A percentile compares a stretch with the other conserved stretches of the same genome.
Conservation (phyloP, 2,329 filamentous ascomycete species). For the Corynespora cassiicola region DNA sequence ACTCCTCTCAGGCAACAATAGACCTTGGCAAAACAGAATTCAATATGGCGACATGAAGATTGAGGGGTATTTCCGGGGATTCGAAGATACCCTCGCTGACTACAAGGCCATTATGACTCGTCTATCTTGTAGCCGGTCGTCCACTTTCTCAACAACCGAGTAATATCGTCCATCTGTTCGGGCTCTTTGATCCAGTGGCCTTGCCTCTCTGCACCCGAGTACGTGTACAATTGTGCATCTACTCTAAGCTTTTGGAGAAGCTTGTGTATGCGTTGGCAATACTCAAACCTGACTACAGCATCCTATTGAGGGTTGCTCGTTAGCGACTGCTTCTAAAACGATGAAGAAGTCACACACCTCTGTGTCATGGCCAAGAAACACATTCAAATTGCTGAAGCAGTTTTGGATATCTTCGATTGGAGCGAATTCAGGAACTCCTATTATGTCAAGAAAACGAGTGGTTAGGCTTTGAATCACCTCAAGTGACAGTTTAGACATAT, state of each 20-base stretch:
- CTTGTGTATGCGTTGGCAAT: slow-evolving; percentile 42
- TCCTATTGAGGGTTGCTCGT: slow-evolving; percentile 31
- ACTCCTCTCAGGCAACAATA: no score
- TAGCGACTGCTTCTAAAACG: no score
- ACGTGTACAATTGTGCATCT: slow-evolving; percentile 46
- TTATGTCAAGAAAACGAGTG: slow-evolving; percentile 6
- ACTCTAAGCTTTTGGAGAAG: slow-evolving; percentile 46
- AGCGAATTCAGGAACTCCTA: slow-evolving; percentile 7
- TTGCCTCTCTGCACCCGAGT: slow-evolving; percentile 38
- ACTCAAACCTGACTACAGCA: slow-evolving; percentile 44
- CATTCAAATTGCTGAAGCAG: slow-evolving; percentile 32
- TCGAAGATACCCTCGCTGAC: no score
- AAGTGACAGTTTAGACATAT: no score
- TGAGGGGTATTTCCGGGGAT: no score
- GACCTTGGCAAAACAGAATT: no score
- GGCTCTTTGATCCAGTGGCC: slow-evolving; percentile 58
- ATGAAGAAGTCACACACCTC: slow-evolving; percentile 12
- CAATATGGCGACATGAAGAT: no score
- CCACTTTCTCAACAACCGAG: no score
- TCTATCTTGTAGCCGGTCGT: no score
- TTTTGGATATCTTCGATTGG: slow-evolving; percentile 1
- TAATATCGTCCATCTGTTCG: slow-evolving; percentile 57
- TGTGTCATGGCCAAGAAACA: slow-evolving; percentile 55
- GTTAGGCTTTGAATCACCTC: slow-evolving; percentile 3
- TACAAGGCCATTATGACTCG: no score